Evolutionary conservation across 345 rosid species (phyloP).

Genomic region (Combretum micranthum): DNA sequence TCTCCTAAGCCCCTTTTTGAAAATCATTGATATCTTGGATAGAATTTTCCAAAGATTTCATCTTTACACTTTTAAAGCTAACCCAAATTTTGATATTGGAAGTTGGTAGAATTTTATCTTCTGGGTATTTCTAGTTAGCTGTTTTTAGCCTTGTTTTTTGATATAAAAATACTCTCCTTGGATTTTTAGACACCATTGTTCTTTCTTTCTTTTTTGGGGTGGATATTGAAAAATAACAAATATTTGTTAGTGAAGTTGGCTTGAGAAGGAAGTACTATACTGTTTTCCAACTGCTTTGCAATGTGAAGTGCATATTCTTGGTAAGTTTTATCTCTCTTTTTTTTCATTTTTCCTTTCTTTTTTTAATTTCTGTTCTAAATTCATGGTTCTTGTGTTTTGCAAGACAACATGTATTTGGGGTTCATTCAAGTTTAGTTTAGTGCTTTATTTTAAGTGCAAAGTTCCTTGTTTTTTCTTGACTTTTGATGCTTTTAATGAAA

Average conservation of each 20-base stretch:
- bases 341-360: too few species aligned
- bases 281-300: slow-evolving; percentile 7
- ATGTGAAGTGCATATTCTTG: slow-evolving; percentile 32
- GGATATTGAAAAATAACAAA: not conserved
- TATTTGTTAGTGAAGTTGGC: not conserved
- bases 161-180: not conserved
- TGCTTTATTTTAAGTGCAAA: not conserved
- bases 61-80: slow-evolving; percentile 7
- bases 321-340: slow-evolving; percentile 21
- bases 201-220: not conserved
- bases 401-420: too few species aligned
- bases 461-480: not conserved
- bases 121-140: not conserved
- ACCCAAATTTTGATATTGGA: not conserved
- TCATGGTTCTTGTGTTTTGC: slow-evolving; percentile 2
- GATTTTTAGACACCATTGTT: not conserved
- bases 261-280: not conserved
- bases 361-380: slow-evolving; percentile 7
- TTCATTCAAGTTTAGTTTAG: not conserved
- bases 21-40: slow-evolving; percentile 5
- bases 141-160: not conserved
- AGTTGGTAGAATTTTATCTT: not conserved
- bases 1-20: slow-evolving; percentile 9
- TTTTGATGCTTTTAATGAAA: slow-evolving; percentile 1
- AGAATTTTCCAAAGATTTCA: slow-evolving; percentile 8